phyloP scores from a whole-genome alignment of 176 grass and related monocot genomes.

The Cymbopogon citratus region DNA sequence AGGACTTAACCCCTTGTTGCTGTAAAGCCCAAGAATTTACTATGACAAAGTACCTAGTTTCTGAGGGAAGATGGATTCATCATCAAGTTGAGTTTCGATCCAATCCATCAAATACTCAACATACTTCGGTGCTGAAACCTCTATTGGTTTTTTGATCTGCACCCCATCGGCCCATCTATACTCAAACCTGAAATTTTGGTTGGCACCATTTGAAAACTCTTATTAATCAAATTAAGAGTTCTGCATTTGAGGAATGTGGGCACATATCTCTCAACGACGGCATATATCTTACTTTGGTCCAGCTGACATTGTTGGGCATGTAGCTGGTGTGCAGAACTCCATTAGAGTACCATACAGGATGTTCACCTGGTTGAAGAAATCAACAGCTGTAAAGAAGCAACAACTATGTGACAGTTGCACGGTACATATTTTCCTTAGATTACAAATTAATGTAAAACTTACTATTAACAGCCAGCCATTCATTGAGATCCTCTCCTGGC shows the following conservation, averaged over 20 bases:
- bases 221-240: background rate
- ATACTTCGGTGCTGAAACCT: slow-evolving; percentile 93
- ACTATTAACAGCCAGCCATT: slow-evolving; percentile 99
- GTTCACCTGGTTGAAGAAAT: slow-evolving; percentile 99
- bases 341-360: slow-evolving; percentile 74
- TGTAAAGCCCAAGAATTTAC: background rate
- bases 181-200: slow-evolving; percentile 60
- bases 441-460: background rate
- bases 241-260: background rate
- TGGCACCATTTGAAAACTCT: background rate
- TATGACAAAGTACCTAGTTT: slow-evolving; percentile 55
- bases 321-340: slow-evolving; percentile 83
- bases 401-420: background rate
- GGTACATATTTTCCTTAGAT: background rate
- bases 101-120: slow-evolving; percentile 98
- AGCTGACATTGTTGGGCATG: slow-evolving; percentile 91
- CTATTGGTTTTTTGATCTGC: slow-evolving; percentile 93
- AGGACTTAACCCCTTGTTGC: background rate
- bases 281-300: slow-evolving; percentile 63
- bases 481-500: slow-evolving; percentile 82
- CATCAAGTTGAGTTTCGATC: slow-evolving; percentile 86
- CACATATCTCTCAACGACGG: background rate
- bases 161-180: slow-evolving; percentile 98
- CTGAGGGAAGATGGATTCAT: slow-evolving; percentile 80
- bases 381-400: slow-evolving; percentile 59